Percentiles rank a stretch among this genome's conserved stretches.
phyloP scores from a whole-genome alignment of 495 filamentous ascomycete genomes.

The Aspergillus saccharolyticus region DNA sequence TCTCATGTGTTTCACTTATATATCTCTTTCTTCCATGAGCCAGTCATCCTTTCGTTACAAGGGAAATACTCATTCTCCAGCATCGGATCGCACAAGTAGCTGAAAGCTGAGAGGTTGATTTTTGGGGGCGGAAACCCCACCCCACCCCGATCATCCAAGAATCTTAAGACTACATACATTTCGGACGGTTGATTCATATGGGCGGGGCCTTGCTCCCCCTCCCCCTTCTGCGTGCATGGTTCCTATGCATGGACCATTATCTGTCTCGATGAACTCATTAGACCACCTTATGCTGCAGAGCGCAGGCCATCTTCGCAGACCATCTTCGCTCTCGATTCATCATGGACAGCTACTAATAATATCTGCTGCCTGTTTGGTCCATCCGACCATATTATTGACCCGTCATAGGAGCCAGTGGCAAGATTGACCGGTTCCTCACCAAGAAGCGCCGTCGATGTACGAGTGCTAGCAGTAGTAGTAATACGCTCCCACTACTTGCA shows the following conservation, averaged over 20 bases:
- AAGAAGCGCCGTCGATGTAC: conserved; percentile 5
- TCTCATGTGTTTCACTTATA: background rate
- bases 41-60: too few species aligned
- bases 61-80: background rate
- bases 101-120: background rate
- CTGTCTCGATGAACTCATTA: conserved; percentile 12
- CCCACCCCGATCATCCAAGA: background rate
- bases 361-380: background rate
- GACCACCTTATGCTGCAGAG: conserved; percentile 9
- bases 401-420: conserved; percentile 15
- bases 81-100: background rate
- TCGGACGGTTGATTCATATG: conserved; percentile 27
- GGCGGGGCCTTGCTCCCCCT: conserved; percentile 23
- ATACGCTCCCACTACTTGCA: background rate
- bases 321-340: conserved; percentile 3
- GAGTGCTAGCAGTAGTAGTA: conserved; percentile 1
- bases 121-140: background rate
- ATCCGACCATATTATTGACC: conserved; percentile 9
- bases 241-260: conserved; percentile 23
- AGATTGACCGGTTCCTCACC: conserved; percentile 12
- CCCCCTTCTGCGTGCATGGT: conserved; percentile 25
- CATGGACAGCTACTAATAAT: too few species aligned
- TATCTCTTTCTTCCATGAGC: too few species aligned
- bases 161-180: conserved; percentile 12
- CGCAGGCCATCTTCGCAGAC: background rate